Evolutionary conservation across 768 basidiomycete species (phyloP), one percentile per base, ranked within the genome.

Genomic region (Goffeauzyma gilvescens): DNA sequence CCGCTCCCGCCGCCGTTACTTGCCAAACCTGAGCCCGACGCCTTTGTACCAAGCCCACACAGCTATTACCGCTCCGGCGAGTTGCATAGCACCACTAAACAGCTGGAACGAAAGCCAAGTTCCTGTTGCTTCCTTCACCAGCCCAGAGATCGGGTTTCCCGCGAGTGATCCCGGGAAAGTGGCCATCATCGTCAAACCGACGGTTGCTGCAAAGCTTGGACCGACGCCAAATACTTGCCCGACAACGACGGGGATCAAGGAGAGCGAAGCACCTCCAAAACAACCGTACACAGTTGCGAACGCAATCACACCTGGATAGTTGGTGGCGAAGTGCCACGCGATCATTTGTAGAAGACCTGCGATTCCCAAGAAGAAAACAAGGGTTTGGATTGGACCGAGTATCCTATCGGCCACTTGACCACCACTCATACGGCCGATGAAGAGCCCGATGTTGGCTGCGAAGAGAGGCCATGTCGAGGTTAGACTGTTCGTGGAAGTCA

Each of bases 61-160:
- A 6, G 20, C 41, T 7, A 44, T 40, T 27, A 44, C 21, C 10
- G 37, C 47, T 2, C 47, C 47, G 22, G 32, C 30, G 12, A 43
- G 32, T 27, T 44, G 37, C 15, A 49, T 26, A 13, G 32, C 24
- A 6, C 47, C 47, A 8, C 37, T 31, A 14, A 49, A 43, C 10
- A 43, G 26, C 32, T 49, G 47, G 27, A 49, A 49, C 17, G 36
- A 32, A 10, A 49, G 42, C 47, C 47, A 49, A n/a, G n/a, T n/a
- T n/a, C n/a, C n/a, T n/a, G n/a, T n/a, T n/a, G n/a, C n/a, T n/a
- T n/a, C n/a, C n/a, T n/a, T n/a, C n/a, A n/a, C n/a, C n/a, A n/a
- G n/a, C n/a, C n/a, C n/a, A n/a, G n/a, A n/a, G n/a, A n/a, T n/a
- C n/a, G n/a, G n/a, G n/a, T n/a, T n/a, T n/a, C n/a, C n/a, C n/a